Base-by-base conservation (phyloP, 1,139 yeast genomes). In the Hansenula anomala region DNA sequence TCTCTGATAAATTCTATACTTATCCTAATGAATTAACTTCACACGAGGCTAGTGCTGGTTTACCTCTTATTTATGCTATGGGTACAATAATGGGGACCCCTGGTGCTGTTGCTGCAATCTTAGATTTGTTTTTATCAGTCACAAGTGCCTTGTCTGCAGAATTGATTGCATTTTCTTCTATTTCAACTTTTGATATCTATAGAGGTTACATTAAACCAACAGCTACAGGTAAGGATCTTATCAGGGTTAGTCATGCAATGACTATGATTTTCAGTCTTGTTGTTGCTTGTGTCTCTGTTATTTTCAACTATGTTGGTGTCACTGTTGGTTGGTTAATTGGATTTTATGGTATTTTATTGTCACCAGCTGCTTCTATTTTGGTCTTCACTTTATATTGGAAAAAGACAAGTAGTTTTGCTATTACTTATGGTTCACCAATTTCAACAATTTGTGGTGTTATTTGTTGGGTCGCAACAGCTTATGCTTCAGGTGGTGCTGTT, bases 391-490 rank as follows among this genome's bases (percentile, higher is more conserved):
- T 66, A 27, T 75, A 75, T 40, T 77, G 81, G 54, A 68, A 70
- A 33, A 77, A 75, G 28, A 68, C 74, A 40, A 66, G 75, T 4
- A 59, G 54, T 38, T 54, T 54, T 37, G 66, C 73, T 4, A 68
- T 71, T 12, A 42, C 64, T 14, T 52, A 69, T 24, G 69, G 78
- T 4, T 73, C 77, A 3, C 67, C 75, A 7, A 47, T 72, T 28
- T 76, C 77, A 1, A 67, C 78, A 2, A 45, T 58, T 2, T 56
- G 67, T 19, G 78, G 76, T 22, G 47, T 75, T 31, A 64, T 59
- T 9, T 61, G 73, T 30, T 75, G 81, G 81, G 56, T 73, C 24
- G 74, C 68, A 4, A 55, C 67, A 13, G 63, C 73, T 19, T 58
- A 63, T 39, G 59, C 60, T 33, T 61, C 54, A 22, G 59, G 55